Conservation (phyloP, 179 eudicot genomes). For the Carnegiea gigantea region DNA sequence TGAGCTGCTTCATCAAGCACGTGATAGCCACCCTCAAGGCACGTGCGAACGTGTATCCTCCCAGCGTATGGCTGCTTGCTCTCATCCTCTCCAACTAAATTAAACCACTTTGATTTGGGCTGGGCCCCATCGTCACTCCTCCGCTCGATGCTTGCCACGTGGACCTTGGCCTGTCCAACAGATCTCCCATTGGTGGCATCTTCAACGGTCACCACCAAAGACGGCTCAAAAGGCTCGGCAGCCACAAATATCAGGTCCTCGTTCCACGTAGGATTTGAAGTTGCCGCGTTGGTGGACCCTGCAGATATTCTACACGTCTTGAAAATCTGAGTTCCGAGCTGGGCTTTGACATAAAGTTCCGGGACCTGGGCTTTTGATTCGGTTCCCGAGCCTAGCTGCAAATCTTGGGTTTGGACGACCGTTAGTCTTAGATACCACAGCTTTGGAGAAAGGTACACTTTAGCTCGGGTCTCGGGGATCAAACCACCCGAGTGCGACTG, state of each 20-base stretch:
- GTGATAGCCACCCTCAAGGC: slow-evolving; percentile 90
- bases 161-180: slow-evolving; percentile 63
- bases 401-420: slow-evolving; percentile 92
- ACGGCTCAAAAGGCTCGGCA: slow-evolving; percentile 89
- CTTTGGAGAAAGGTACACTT: slow-evolving; percentile 83
- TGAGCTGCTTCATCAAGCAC: slow-evolving; percentile 98
- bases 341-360: slow-evolving; percentile 71
- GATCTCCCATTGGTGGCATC: slow-evolving; percentile 48
- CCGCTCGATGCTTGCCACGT: slow-evolving; percentile 59
- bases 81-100: slow-evolving; percentile 62
- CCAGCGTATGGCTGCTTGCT: slow-evolving; percentile 59
- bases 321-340: slow-evolving; percentile 69
- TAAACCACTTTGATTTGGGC: slow-evolving; percentile 72
- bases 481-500: slow-evolving; percentile 46
- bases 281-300: slow-evolving; percentile 38
- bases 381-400: slow-evolving; percentile 58
- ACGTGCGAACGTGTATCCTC: slow-evolving; percentile 66
- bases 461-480: slow-evolving; percentile 85
- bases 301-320: slow-evolving; percentile 56
- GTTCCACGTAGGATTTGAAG: slow-evolving; percentile 77
- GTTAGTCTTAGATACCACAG: slow-evolving; percentile 84
- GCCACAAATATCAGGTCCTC: slow-evolving; percentile 84
- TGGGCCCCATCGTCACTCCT: slow-evolving; percentile 60
- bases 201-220: slow-evolving; percentile 59
- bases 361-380: slow-evolving; percentile 45